These are phyloP conservation scores for rapeseed (Brassica napus) DNA, from an alignment of 345 rosid genomes.

Conservation along the genomic window DNA sequence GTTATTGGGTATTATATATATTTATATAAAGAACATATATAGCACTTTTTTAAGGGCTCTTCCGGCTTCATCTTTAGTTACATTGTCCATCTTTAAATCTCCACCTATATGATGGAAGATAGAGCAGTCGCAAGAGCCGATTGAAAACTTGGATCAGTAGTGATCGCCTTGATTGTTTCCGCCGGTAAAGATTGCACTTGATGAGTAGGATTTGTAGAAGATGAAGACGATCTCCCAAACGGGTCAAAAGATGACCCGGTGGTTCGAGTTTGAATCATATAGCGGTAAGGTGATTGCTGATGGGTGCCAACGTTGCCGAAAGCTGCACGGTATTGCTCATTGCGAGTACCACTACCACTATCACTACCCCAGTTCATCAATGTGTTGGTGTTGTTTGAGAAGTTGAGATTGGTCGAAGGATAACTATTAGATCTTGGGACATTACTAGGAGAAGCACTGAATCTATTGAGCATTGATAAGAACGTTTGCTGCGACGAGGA, in stretches of 20 bases:
- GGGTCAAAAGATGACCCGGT: constrained; percentile 33
- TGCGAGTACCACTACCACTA: constrained; percentile 30
- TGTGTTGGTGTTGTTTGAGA: constrained; percentile 47
- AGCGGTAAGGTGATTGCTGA: constrained; percentile 41
- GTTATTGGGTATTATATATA: background rate
- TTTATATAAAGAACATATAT: background rate
- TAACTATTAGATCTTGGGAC: constrained; percentile 28
- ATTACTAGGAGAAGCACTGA: constrained; percentile 26
- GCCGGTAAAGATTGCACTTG: constrained; percentile 37
- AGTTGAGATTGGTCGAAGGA: constrained; percentile 50
- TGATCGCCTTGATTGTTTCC: constrained; percentile 65
- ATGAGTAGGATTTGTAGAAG: constrained; percentile 26
- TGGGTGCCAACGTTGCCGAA: constrained; percentile 24
- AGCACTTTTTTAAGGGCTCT: constrained; percentile 29
- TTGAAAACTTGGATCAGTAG: constrained; percentile 18
- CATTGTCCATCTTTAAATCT: constrained; percentile 32
- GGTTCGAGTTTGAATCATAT: constrained; percentile 37
- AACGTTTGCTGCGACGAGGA: constrained; percentile 37
- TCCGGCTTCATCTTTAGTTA: constrained; percentile 22
- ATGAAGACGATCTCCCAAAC: constrained; percentile 39
- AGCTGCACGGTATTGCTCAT: constrained; percentile 35
- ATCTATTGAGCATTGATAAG: constrained; percentile 41
- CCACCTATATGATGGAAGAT: constrained; percentile 61
- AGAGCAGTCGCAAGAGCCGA: constrained; percentile 48
- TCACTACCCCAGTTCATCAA: constrained; percentile 44